phyloP scores from a whole-genome alignment of 805 yeast species.

The Saturnispora mendoncae region DNA sequence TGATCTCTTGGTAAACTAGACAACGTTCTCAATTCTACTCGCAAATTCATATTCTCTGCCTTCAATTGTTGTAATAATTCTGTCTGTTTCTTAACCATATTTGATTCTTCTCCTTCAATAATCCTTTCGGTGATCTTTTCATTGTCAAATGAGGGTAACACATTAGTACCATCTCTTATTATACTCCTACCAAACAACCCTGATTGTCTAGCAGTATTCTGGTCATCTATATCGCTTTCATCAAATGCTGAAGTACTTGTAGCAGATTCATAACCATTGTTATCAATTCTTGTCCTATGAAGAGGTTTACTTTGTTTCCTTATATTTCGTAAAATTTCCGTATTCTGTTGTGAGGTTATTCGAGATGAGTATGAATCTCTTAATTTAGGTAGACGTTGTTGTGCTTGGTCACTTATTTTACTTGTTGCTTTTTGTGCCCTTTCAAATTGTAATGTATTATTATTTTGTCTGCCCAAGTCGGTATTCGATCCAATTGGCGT shows the following conservation, averaged over 20 bases:
- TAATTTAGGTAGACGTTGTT: slow-evolving; percentile 1
- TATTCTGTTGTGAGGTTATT: slow-evolving; percentile 6
- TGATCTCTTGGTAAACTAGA: slow-evolving; percentile 37
- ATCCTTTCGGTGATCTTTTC: slow-evolving; percentile 11
- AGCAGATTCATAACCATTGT: slow-evolving; percentile 14
- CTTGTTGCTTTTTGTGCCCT: not conserved
- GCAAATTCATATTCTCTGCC: slow-evolving; percentile 36
- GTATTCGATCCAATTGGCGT: slow-evolving; percentile 14
- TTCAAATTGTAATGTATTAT: slow-evolving; percentile 4
- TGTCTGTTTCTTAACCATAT: slow-evolving; percentile 22
- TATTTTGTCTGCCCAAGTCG: not conserved
- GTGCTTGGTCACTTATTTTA: slow-evolving; percentile 1
- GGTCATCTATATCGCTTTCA: slow-evolving; percentile 17
- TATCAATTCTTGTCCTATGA: slow-evolving; percentile 7
- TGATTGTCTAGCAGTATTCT: slow-evolving; percentile 5
- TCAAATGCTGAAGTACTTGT: slow-evolving; percentile 16
- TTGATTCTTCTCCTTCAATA: slow-evolving; percentile 15
- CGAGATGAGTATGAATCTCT: slow-evolving; percentile 3
- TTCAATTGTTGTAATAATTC: slow-evolving; percentile 24
- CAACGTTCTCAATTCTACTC: slow-evolving; percentile 34
- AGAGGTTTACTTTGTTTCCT: slow-evolving; percentile 3
- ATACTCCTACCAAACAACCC: slow-evolving; percentile 14
- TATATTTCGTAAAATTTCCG: slow-evolving; percentile 2
- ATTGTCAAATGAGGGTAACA: slow-evolving; percentile 19
- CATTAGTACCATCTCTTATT: slow-evolving; percentile 19